phyloP scores from a whole-genome alignment of 2,329 filamentous ascomycete species.

The Calonectria crousiana region DNA sequence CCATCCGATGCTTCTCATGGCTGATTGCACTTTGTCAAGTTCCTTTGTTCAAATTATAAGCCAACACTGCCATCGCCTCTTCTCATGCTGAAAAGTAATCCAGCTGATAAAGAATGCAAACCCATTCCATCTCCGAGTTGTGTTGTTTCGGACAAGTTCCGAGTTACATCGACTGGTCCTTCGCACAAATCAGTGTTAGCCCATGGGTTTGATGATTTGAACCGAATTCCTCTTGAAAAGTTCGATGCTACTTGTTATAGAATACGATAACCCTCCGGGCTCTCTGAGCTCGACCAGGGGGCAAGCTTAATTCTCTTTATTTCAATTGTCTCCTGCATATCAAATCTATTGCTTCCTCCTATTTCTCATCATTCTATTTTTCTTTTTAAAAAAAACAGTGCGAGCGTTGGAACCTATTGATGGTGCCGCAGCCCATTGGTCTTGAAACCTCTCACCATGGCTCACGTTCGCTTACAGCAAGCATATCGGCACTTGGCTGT shows the following conservation, averaged over 20 bases:
- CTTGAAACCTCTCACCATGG: neutral
- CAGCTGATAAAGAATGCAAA: neutral
- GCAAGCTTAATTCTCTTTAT: too few species aligned
- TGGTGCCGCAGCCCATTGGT: neutral
- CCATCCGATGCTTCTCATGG: neutral
- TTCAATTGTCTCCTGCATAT: neutral
- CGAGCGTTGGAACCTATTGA: neutral
- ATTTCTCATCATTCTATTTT: neutral
- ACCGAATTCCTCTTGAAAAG: too few species aligned
- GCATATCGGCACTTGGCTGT: neutral
- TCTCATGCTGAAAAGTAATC: neutral
- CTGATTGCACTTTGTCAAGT: neutral
- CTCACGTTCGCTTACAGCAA: neutral
- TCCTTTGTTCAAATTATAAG: too few species aligned
- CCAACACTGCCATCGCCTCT: neutral
- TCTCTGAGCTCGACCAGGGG: too few species aligned
- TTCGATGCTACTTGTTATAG: neutral
- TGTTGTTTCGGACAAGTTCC: slow-evolving; percentile 27
- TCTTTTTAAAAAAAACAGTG: too few species aligned
- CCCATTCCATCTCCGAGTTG: neutral
- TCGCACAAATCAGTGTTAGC: neutral
- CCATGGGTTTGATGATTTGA: neutral
- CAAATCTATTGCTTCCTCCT: neutral
- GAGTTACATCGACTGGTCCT: neutral
- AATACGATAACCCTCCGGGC: neutral